Evolutionary conservation across 306 rosid genomes (phyloP).

Genomic region (Pterocarpus macrocarpus): DNA sequence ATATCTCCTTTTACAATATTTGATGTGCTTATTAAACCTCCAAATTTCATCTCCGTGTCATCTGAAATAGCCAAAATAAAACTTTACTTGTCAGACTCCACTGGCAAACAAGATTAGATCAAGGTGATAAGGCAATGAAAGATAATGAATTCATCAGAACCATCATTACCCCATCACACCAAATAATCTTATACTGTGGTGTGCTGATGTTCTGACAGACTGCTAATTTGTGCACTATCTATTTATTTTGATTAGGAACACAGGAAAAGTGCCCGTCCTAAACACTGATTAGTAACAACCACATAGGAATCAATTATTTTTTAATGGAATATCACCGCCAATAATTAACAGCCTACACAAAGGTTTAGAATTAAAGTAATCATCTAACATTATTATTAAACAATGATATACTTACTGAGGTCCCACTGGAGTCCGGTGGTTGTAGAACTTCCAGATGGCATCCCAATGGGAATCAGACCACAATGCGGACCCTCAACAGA

Average conservation of each 20-base stretch:
- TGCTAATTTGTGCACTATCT: background rate
- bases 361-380: constrained; percentile 22
- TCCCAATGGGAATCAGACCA: constrained; percentile 89
- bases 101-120: constrained; percentile 25
- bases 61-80: constrained; percentile 60
- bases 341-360: constrained; percentile 3
- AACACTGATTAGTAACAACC: constrained; percentile 6
- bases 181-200: background rate
- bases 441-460: constrained; percentile 84
- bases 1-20: constrained; percentile 74
- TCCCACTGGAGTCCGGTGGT: constrained; percentile 94
- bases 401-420: constrained; percentile 68
- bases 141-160: background rate
- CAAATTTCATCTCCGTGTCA: constrained; percentile 77
- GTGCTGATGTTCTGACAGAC: too few species aligned
- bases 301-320: constrained; percentile 2
- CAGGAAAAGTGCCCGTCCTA: constrained; percentile 3
- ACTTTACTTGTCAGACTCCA: constrained; percentile 32
- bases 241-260: background rate
- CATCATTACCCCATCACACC: background rate
- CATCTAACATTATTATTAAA: constrained; percentile 9
- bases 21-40: constrained; percentile 88
- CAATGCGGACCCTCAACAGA: constrained; percentile 93
- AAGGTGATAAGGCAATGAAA: background rate
- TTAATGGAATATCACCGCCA: background rate